These are phyloP conservation scores for Debaryomycetaceae sp. DNA, from an alignment of 1,139 yeast species.

Conservation along the genomic window DNA sequence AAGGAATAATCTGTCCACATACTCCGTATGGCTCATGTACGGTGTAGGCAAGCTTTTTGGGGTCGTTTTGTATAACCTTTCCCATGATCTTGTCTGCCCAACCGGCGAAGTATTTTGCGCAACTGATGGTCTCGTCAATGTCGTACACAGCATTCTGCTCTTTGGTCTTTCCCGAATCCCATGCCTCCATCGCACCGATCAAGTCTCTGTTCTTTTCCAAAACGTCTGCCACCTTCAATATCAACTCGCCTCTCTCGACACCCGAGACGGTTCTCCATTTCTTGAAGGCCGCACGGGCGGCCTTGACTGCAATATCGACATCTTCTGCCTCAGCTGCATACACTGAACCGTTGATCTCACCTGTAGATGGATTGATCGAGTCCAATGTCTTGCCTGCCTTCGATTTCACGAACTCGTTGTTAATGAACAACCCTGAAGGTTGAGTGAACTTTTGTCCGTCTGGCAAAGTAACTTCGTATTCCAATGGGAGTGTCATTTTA, in stretches of 20 bases:
- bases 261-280: constrained; percentile 46
- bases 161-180: constrained; percentile 79
- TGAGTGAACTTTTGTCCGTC: constrained; percentile 52
- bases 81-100: constrained; percentile 83
- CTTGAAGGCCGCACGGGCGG: constrained; percentile 69
- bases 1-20: constrained; percentile 71
- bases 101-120: constrained; percentile 72
- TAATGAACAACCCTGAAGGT: constrained; percentile 80
- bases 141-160: constrained; percentile 51
- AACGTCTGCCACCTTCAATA: constrained; percentile 59
- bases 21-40: constrained; percentile 81
- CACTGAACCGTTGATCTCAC: constrained; percentile 61
- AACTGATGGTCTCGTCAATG: constrained; percentile 53
- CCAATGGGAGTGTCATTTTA: constrained; percentile 35
- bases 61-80: constrained; percentile 61
- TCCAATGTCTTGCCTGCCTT: constrained; percentile 58
- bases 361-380: constrained; percentile 67
- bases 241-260: constrained; percentile 50
- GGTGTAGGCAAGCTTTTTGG: constrained; percentile 70
- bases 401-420: constrained; percentile 71
- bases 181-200: constrained; percentile 65
- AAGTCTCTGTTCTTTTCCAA: constrained; percentile 55
- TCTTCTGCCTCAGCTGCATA: constrained; percentile 66
- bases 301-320: constrained; percentile 71
- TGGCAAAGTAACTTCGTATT: constrained; percentile 49